phyloP scores from a whole-genome alignment of 176 grass and related monocot genomes.

The Triticum monococcum region DNA sequence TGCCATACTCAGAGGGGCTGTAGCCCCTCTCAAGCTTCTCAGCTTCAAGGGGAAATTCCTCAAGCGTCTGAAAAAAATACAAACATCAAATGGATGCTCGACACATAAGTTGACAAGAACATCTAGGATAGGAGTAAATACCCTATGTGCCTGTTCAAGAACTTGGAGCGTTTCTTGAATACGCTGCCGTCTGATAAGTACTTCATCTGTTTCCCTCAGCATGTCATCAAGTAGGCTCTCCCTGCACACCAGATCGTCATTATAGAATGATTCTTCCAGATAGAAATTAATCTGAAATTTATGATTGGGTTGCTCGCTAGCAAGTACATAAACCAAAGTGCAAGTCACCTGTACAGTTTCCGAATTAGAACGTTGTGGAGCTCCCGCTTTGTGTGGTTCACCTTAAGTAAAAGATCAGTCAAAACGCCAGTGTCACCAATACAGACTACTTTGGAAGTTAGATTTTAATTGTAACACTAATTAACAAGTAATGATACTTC shows the following conservation, averaged over 20 bases:
- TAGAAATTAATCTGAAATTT: neutral
- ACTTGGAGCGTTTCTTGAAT: conserved; percentile 73
- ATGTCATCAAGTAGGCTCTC: conserved; percentile 89
- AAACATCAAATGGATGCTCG: conserved; percentile 18
- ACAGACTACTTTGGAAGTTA: neutral
- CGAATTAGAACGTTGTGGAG: conserved; percentile 87
- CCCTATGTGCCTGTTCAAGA: conserved; percentile 83
- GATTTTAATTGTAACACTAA: conserved; percentile 2
- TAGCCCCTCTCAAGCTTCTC: conserved; percentile 75
- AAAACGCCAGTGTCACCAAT: conserved; percentile 20
- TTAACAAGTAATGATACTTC: conserved; percentile 4
- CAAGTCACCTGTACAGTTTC: conserved; percentile 77
- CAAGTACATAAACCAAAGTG: conserved; percentile 26
- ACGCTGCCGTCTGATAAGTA: conserved; percentile 63
- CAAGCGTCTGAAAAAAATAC: conserved; percentile 68
- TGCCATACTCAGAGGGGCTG: conserved; percentile 39
- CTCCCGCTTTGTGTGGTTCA: conserved; percentile 91
- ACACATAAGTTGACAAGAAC: conserved; percentile 23
- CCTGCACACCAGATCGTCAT: conserved; percentile 38
- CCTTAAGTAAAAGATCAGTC: conserved; percentile 48
- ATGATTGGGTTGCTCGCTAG: neutral
- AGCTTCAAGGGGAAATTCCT: conserved; percentile 75
- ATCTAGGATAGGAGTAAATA: conserved; percentile 33
- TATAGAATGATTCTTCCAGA: neutral
- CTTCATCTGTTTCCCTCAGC: conserved; percentile 87